A percentile compares a stretch with the other conserved stretches of the same genome.
phyloP scores from a whole-genome alignment of 1,284 basidiomycete genomes.

The Sporisorium reilianum region DNA sequence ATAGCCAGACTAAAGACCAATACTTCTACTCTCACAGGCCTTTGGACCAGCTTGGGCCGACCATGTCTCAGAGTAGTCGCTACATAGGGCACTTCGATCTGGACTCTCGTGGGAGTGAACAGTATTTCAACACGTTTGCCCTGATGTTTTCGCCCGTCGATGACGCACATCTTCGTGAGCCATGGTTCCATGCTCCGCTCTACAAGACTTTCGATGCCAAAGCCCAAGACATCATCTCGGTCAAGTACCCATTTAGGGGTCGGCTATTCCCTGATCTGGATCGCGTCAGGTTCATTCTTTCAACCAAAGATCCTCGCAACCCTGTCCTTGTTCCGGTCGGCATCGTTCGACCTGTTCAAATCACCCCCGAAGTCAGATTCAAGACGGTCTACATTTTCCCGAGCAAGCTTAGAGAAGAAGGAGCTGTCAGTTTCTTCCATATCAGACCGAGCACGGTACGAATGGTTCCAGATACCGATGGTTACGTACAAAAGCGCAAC shows the following conservation, averaged over 20 bases:
- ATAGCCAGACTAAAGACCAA: too few relatives aligned
- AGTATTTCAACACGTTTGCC: neutral
- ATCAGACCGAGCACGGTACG: neutral
- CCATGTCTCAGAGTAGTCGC: neutral
- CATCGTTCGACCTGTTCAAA: conserved; percentile 14
- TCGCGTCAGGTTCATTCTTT: neutral
- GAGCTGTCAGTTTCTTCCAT: neutral
- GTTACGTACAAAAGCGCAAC: too few relatives aligned
- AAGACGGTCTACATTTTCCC: neutral
- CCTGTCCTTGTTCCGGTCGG: neutral
- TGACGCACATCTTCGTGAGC: neutral
- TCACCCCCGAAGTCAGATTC: conserved; percentile 1
- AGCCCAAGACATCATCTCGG: neutral
- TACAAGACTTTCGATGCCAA: neutral
- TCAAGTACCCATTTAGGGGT: neutral
- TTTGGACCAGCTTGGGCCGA: neutral
- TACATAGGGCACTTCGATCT: conserved; percentile 2
- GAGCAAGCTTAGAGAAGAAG: neutral
- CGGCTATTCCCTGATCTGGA: neutral
- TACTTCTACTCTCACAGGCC: neutral
- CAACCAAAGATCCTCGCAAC: too few relatives aligned
- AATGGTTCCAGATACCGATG: too few relatives aligned
- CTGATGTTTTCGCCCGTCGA: neutral
- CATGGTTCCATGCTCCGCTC: conserved; percentile 19
- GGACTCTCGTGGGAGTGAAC: neutral